Percentiles rank a stretch among this genome's conserved stretches.
phyloP scores from a whole-genome alignment of 371 early-diverging fungal species.

The Catenaria anguillulae region DNA sequence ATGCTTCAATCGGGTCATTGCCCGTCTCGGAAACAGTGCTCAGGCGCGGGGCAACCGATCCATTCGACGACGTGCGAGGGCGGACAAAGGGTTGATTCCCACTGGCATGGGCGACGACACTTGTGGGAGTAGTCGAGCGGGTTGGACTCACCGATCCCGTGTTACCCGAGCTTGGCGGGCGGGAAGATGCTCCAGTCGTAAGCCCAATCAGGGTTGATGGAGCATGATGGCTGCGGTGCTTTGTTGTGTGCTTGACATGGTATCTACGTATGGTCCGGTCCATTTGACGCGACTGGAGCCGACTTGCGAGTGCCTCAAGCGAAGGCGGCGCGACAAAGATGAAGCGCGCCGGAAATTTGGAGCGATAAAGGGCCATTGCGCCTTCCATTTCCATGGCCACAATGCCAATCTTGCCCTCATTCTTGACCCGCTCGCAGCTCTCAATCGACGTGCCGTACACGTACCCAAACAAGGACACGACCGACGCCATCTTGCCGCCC shows the following conservation, averaged over 20 bases:
- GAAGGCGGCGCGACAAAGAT: constrained; percentile 24
- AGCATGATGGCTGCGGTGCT: too few species aligned
- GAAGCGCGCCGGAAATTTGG: constrained; percentile 20
- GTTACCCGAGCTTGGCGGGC: neutral
- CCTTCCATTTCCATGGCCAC: constrained; percentile 39
- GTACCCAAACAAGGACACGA: constrained; percentile 24
- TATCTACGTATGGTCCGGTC: too few species aligned
- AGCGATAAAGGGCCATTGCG: constrained; percentile 22
- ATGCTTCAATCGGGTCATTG: too few species aligned
- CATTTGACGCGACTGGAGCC: constrained; percentile 12
- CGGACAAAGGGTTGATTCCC: too few species aligned
- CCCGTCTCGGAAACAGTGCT: too few species aligned
- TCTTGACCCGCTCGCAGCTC: constrained; percentile 24
- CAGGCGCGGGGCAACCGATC: too few species aligned
- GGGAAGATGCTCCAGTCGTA: too few species aligned
- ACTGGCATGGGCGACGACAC: too few species aligned
- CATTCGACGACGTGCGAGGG: too few species aligned
- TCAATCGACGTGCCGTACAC: constrained; percentile 41
- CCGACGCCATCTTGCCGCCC: constrained; percentile 21
- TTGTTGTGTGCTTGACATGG: too few species aligned
- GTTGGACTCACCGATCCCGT: neutral
- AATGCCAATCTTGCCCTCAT: constrained; percentile 35
- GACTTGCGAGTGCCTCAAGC: constrained; percentile 15
- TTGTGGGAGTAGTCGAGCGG: too few species aligned
- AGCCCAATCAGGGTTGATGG: too few species aligned